Evolutionary conservation across 164 flowering plant species (phyloP), one percentile per base, ranked within the genome.

Genomic region (Hamamelis virginiana): DNA sequence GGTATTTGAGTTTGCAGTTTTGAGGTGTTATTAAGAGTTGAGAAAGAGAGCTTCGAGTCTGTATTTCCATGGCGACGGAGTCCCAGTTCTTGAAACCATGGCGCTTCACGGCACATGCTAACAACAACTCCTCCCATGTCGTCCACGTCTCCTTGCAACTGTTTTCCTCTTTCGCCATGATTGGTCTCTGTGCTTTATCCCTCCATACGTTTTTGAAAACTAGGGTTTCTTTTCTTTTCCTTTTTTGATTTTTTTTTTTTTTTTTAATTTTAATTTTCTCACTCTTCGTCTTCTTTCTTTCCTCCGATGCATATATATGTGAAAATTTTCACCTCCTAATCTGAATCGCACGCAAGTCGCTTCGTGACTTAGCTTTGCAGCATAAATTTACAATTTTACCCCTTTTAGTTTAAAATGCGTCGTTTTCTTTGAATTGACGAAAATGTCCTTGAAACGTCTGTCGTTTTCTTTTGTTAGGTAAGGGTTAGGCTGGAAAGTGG

Each of bases 31-130:
- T 76, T 57, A 71, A 60, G 43, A 56, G 21, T 18, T 60, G 33
- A 18, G 55, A 18, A 25, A 19, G 9, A 0, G 67, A 19, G 50
- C 41, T 52, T 10, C 80, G 76, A 21, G 38, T 68, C 66, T 55
- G 77, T 1, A 82, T 57, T 38, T 82, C 85, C 33, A 12, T 45
- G 64, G 81, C 79, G 69, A 82, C 53, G 26, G 81, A 75, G 72
- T 82, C 85, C 85, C 85, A 82, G 59, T 70, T 58, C 15, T 62
- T 44, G 59, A 74, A 64, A 41, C 85, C 85, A 71, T 82, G 74
- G 18, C 85, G 83, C 66, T 75, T 67, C 0, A 82, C 85, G 80
- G 85, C 85, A 70, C 72, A 79, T 16, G 78, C 81, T 25, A 82
- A 71, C 62, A 82, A 41, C 0, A 79, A 69, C 76, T 82, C 85